Evolutionary conservation across 2,329 filamentous ascomycete genomes (phyloP).

Genomic region (Microcyclosporella mali): DNA sequence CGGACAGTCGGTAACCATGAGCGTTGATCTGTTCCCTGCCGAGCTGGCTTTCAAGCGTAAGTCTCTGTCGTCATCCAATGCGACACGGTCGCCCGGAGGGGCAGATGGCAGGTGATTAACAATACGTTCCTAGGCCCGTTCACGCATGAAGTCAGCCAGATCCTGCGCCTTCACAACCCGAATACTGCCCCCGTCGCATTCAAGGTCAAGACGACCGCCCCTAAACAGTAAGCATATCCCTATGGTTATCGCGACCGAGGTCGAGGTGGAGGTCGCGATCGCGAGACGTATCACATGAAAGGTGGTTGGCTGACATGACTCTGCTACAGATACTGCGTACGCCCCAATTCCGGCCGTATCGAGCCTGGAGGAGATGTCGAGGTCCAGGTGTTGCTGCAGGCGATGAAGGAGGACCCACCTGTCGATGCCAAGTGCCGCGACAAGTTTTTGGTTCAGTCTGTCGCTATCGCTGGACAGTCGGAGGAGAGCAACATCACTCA

Average conservation of each 20-base stretch:
- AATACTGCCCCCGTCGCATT: constrained; percentile 56
- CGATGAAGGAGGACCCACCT: constrained; percentile 93
- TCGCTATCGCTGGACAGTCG: constrained; percentile 73
- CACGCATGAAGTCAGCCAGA: constrained; percentile 58
- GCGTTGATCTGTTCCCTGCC: constrained; percentile 82
- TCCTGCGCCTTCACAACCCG: constrained; percentile 53
- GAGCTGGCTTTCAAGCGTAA: constrained; percentile 92
- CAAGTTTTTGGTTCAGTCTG: constrained; percentile 95
- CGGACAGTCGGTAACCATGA: constrained; percentile 56
- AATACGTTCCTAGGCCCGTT: constrained; percentile 49
- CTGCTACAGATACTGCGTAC: constrained; percentile 77
- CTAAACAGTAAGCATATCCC: constrained; percentile 73
- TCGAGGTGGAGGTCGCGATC: neutral
- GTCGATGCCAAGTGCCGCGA: constrained; percentile 85
- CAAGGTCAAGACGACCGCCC: constrained; percentile 95
- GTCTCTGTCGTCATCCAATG: constrained; percentile 33
- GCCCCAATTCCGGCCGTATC: constrained; percentile 93
- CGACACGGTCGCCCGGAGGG: neutral
- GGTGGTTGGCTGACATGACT: neutral
- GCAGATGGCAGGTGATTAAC: constrained; percentile 9
- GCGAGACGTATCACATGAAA: neutral
- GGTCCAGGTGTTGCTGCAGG: constrained; percentile 94
- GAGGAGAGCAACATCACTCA: constrained; percentile 74
- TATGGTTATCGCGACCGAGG: neutral
- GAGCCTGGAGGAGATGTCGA: constrained; percentile 85